phyloP scores from a whole-genome alignment of 495 filamentous ascomycete species.

The Hypoxylon cercidicola region DNA sequence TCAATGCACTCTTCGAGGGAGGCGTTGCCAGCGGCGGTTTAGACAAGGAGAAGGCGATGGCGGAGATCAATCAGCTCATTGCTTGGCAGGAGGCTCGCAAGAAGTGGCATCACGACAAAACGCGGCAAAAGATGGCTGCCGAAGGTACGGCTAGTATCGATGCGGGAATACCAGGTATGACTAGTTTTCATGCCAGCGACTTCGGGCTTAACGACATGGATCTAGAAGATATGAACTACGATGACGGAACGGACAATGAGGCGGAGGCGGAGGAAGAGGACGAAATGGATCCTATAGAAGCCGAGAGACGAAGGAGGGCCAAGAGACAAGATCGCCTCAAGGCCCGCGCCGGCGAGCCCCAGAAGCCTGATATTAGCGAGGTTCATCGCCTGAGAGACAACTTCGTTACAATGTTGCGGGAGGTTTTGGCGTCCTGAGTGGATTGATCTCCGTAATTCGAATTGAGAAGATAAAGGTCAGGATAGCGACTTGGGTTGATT shows the following conservation, averaged over 20 bases:
- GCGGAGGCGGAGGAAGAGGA: conserved; percentile 81
- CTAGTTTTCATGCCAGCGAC: conserved; percentile 75
- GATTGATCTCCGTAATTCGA: background rate
- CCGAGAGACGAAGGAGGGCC: conserved; percentile 78
- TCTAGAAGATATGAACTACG: conserved; percentile 81
- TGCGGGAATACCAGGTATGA: conserved; percentile 56
- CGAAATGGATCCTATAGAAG: conserved; percentile 83
- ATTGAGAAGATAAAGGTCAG: background rate
- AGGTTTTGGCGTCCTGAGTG: conserved; percentile 79
- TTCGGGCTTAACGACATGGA: conserved; percentile 92
- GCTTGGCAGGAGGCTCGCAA: conserved; percentile 94
- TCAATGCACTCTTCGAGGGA: conserved; percentile 90
- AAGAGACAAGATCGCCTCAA: conserved; percentile 82
- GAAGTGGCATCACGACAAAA: conserved; percentile 98
- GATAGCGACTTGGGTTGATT: conserved; percentile 13
- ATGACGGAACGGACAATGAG: conserved; percentile 74
- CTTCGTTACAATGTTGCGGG: conserved; percentile 85
- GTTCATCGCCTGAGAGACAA: conserved; percentile 78
- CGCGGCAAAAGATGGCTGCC: conserved; percentile 96
- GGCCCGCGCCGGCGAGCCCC: conserved; percentile 86
- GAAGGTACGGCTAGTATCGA: conserved; percentile 65
- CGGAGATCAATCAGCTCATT: conserved; percentile 85
- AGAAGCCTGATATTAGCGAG: conserved; percentile 83
- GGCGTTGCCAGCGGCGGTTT: conserved; percentile 73
- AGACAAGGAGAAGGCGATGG: conserved; percentile 74